These are phyloP conservation scores for Pseudogymnoascus sp. DNA, from an alignment of 2,329 filamentous ascomycete genomes.

Conservation along the genomic window DNA sequence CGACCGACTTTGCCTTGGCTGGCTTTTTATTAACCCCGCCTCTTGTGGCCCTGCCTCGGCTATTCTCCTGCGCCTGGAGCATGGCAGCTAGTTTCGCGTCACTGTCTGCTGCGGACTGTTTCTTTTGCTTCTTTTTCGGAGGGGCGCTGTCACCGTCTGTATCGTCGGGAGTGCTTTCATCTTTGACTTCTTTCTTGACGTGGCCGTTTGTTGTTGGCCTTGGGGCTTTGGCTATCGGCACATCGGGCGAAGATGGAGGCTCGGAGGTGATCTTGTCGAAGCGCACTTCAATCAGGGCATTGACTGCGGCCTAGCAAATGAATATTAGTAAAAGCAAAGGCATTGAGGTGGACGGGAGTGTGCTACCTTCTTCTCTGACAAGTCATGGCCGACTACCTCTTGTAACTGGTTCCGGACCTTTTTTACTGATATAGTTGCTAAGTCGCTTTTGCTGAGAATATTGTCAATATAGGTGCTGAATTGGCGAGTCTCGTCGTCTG, in stretches of 20 bases:
- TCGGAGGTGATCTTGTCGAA: slow-evolving; percentile 42
- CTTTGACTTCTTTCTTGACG: slow-evolving; percentile 19
- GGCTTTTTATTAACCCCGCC: slow-evolving; percentile 58
- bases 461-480: slow-evolving; percentile 33
- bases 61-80: slow-evolving; percentile 88
- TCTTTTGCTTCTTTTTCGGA: slow-evolving; percentile 59
- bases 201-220: slow-evolving; percentile 19
- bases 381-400: slow-evolving; percentile 28
- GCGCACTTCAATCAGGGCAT: slow-evolving; percentile 46
- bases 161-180: slow-evolving; percentile 16
- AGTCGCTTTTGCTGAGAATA: slow-evolving; percentile 30
- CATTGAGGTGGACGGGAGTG: not conserved
- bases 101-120: slow-evolving; percentile 54
- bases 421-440: slow-evolving; percentile 33
- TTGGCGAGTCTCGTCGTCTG: slow-evolving; percentile 24
- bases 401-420: slow-evolving; percentile 31
- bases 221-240: slow-evolving; percentile 11
- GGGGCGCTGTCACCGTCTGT: slow-evolving; percentile 30
- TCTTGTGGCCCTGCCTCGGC: slow-evolving; percentile 62
- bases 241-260: not conserved
- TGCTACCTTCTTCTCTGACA: slow-evolving; percentile 32
- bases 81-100: slow-evolving; percentile 82
- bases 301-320: slow-evolving; percentile 38
- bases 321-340: slow-evolving; percentile 2
- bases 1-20: slow-evolving; percentile 52